Percentiles rank a stretch among this genome's conserved stretches.
These are phyloP conservation scores for Fusarium nematophilum DNA, from an alignment of 2,329 filamentous ascomycete genomes.

Conservation along the genomic window DNA sequence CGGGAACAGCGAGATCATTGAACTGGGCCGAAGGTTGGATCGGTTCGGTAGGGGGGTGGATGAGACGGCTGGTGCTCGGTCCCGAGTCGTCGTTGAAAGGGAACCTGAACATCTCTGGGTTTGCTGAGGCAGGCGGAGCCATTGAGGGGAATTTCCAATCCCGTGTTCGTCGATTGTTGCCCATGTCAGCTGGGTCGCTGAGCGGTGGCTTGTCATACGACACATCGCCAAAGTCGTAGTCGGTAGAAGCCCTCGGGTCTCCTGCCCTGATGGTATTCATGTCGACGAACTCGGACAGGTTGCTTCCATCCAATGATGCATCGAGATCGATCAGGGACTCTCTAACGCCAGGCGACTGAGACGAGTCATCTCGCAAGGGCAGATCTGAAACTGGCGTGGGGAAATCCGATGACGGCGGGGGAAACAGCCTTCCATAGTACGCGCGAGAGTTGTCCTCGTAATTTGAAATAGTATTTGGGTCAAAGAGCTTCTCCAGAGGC, in stretches of 20 bases:
- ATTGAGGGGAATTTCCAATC: constrained; percentile 71
- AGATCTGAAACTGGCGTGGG: constrained; percentile 59
- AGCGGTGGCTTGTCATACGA: constrained; percentile 62
- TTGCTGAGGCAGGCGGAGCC: constrained; percentile 62
- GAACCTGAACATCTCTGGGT: constrained; percentile 64
- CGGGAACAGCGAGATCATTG: constrained; percentile 55
- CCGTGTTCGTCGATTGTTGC: constrained; percentile 62
- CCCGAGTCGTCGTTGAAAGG: constrained; percentile 54
- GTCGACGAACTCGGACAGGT: constrained; percentile 68
- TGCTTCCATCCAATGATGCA: constrained; percentile 66
- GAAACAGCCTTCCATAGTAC: constrained; percentile 65
- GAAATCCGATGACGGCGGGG: constrained; percentile 58
- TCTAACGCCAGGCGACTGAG: constrained; percentile 61
- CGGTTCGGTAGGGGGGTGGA: constrained; percentile 65
- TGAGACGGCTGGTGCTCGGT: constrained; percentile 54
- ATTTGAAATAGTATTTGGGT: constrained; percentile 72
- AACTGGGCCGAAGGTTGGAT: constrained; percentile 55
- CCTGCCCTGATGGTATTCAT: constrained; percentile 69
- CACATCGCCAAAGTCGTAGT: constrained; percentile 60
- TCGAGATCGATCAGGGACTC: constrained; percentile 75
- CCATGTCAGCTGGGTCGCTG: constrained; percentile 68
- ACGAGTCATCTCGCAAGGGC: constrained; percentile 67
- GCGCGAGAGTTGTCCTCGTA: constrained; percentile 72
- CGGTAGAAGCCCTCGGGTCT: constrained; percentile 58
- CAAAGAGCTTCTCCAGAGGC: constrained; percentile 73